Evolutionary conservation across 2,329 filamentous ascomycete species (phyloP), one percentile per base, ranked within the genome.

Genomic region (Ceratocystis cubensis): DNA sequence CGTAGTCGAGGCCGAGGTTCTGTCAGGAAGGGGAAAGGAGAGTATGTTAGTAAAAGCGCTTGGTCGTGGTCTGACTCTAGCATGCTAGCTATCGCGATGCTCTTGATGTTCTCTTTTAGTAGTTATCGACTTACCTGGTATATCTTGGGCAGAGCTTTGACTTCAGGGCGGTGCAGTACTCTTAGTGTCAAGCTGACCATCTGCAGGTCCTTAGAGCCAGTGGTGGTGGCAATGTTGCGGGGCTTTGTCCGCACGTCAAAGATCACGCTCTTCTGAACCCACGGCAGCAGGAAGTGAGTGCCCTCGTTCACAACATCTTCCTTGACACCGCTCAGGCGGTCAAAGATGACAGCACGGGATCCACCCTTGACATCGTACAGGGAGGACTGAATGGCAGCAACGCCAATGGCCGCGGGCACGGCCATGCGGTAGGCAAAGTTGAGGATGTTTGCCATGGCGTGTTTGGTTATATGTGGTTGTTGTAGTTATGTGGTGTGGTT

Each of bases 161-260:
- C 93, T 67, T 96, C 93, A 5, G 95, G 94, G 72, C 95, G 84
- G 79, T 97, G 93, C 76, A 99, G 79, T 70, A 99, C 94, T 77
- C 94, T 85, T 75, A 99, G 83, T 65, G 94, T 99, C 82, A 99
- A 83, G 83, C 91, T 96, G 74, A 99, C 94, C 94, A 99, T 99
- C 81, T 99, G 94, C 82, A 99, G 78, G 80, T 99, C 94, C 85
- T 99, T 99, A 83, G 88, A 93, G 68, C 94, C 94, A 13, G 94
- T 99, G 28, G 94, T 99, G 33, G 94, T 99, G 71, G 89, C 90
- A 76, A 99, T 97, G 77, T 96, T 97, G 75, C 94, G 85, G 69
- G 94, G 94, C 83, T 96, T 95, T 67, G 95, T 99, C 70, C 94
- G 88, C 71, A 99, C 94, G 80, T 99, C 94, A 76, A 96, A 99